phyloP scores from a whole-genome alignment of 345 rosid genomes.

The Ceriops decandra region DNA sequence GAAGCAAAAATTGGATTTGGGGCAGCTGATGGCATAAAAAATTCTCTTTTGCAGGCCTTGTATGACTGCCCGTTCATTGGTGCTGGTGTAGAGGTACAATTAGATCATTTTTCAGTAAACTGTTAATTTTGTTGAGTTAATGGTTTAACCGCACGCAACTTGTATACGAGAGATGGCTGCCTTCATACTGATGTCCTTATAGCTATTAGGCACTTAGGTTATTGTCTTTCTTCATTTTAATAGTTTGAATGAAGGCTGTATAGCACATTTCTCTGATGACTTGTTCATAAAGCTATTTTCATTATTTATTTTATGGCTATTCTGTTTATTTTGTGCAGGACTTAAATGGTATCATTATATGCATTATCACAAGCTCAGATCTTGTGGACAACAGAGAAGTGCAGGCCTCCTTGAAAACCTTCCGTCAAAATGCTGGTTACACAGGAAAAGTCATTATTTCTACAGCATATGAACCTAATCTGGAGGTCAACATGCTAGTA shows the following conservation, averaged over 20 bases:
- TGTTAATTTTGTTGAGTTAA: not conserved
- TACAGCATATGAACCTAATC: slow-evolving; percentile 53
- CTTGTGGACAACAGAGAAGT: slow-evolving; percentile 39
- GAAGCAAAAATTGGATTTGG: slow-evolving; percentile 93
- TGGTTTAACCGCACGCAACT: not conserved
- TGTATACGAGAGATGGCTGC: not conserved
- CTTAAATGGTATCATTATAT: slow-evolving; percentile 52
- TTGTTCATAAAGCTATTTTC: slow-evolving; percentile 4
- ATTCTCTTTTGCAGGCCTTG: slow-evolving; percentile 62
- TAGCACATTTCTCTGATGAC: not conserved
- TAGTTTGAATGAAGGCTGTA: not conserved
- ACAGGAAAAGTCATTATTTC: slow-evolving; percentile 56
- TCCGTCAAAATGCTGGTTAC: slow-evolving; percentile 60
- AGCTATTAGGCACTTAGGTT: not conserved
- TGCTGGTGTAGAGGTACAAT: slow-evolving; percentile 59
- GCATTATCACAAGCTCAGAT: slow-evolving; percentile 58
- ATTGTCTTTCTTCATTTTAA: not conserved
- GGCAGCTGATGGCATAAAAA: slow-evolving; percentile 57
- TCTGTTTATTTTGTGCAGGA: slow-evolving; percentile 39
- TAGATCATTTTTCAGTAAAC: slow-evolving; percentile 4
- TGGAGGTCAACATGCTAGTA: slow-evolving; percentile 54
- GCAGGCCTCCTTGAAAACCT: slow-evolving; percentile 46
- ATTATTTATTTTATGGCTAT: not conserved
- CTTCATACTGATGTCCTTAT: not conserved
- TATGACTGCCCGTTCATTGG: slow-evolving; percentile 82